A percentile compares a stretch with the other conserved stretches of the same genome.
phyloP scores from a whole-genome alignment of 495 filamentous ascomycete genomes.

The Neurospora cerealis region DNA sequence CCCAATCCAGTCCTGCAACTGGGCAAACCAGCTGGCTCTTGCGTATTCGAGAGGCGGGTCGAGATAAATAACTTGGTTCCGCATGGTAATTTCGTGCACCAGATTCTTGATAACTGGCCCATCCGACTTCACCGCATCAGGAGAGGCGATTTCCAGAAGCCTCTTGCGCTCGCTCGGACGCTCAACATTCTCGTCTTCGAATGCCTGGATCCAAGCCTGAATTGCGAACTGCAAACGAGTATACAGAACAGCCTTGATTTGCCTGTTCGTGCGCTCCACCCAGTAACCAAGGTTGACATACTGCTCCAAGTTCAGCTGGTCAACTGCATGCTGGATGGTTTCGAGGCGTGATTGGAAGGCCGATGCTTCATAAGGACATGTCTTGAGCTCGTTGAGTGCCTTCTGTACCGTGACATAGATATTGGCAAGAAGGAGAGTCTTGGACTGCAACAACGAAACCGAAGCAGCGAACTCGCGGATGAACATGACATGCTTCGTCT shows the following conservation, averaged over 20 bases:
- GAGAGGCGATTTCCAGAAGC: slow-evolving; percentile 23
- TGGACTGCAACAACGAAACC: slow-evolving; percentile 75
- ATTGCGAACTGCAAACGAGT: slow-evolving; percentile 71
- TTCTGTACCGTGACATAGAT: slow-evolving; percentile 81
- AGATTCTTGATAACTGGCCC: slow-evolving; percentile 56
- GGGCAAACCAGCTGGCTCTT: slow-evolving; percentile 83
- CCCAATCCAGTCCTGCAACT: slow-evolving; percentile 87
- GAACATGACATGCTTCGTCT: slow-evolving; percentile 93
- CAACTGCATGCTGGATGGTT: slow-evolving; percentile 75
- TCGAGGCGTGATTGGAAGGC: slow-evolving; percentile 75
- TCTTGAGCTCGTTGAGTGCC: slow-evolving; percentile 70
- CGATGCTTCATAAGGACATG: slow-evolving; percentile 66
- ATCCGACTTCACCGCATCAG: slow-evolving; percentile 27
- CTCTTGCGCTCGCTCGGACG: slow-evolving; percentile 35
- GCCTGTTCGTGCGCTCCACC: slow-evolving; percentile 76
- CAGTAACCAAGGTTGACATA: slow-evolving; percentile 85
- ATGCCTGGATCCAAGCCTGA: slow-evolving; percentile 72
- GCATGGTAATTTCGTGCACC: slow-evolving; percentile 87
- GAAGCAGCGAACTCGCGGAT: slow-evolving; percentile 83
- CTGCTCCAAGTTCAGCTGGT: slow-evolving; percentile 90
- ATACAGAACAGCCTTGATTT: slow-evolving; percentile 68
- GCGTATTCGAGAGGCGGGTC: slow-evolving; percentile 89
- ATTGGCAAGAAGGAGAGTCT: slow-evolving; percentile 63
- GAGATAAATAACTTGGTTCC: slow-evolving; percentile 90
- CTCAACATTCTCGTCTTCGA: slow-evolving; percentile 52